phyloP scores from a whole-genome alignment of 1,284 basidiomycete genomes.

The Lignosus rhinocerotis region DNA sequence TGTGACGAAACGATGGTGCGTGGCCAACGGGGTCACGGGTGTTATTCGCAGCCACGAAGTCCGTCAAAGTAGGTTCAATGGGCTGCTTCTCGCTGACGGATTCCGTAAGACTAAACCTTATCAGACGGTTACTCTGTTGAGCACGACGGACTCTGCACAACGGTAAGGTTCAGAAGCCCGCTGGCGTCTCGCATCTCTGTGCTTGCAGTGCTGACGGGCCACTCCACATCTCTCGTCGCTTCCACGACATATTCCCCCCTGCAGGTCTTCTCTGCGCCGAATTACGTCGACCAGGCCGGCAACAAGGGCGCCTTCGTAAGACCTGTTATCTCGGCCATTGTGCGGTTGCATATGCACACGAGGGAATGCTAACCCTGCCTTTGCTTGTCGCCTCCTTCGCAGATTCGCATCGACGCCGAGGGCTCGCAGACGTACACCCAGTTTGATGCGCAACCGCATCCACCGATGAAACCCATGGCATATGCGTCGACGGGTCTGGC shows the following conservation, averaged over 20 bases:
- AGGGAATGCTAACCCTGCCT: background rate
- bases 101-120: constrained; percentile 1
- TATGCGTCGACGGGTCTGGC: constrained; percentile 70
- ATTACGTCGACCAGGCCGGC: constrained; percentile 81
- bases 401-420: constrained; percentile 82
- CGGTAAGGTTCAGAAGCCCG: constrained; percentile 45
- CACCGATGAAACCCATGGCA: constrained; percentile 91
- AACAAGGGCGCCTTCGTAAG: constrained; percentile 83
- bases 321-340: background rate
- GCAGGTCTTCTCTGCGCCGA: constrained; percentile 81
- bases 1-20: constrained; percentile 87
- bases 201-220: constrained; percentile 2
- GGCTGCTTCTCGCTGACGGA: background rate
- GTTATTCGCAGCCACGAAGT: constrained; percentile 98
- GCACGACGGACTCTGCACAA: constrained; percentile 87
- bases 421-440: constrained; percentile 80
- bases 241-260: constrained; percentile 12
- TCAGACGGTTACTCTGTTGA: constrained; percentile 87
- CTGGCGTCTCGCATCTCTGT: constrained; percentile 1
- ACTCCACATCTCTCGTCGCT: background rate
- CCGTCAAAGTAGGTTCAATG: constrained; percentile 67
- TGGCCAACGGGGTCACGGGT: constrained; percentile 83
- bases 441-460: constrained; percentile 87
- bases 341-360: background rate
- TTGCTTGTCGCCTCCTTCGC: background rate